These are phyloP conservation scores for Pythium insidiosum DNA, from an alignment of 352 stramenopile species.

Conservation along the genomic window DNA sequence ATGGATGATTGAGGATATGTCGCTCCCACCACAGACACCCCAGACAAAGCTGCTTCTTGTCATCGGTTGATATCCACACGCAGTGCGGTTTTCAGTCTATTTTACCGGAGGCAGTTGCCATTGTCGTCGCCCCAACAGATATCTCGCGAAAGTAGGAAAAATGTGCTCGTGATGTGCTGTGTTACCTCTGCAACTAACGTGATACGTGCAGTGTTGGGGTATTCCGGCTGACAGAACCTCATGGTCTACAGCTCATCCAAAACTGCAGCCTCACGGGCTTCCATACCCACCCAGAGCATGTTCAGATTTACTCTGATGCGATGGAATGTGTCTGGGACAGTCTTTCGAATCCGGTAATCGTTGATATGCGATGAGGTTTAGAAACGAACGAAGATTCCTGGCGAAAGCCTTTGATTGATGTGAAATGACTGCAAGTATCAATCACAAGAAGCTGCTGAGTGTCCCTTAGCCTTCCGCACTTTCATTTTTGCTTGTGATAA, in stretches of 20 bases:
- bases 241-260: slow-evolving; percentile 82
- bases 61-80: slow-evolving; percentile 86
- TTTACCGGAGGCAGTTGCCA: slow-evolving; percentile 81
- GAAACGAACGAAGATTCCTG: too few relatives aligned
- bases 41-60: slow-evolving; percentile 84
- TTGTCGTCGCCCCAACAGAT: slow-evolving; percentile 81
- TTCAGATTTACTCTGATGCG: slow-evolving; percentile 76
- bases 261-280: slow-evolving; percentile 84
- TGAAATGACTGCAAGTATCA: too few relatives aligned
- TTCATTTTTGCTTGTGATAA: too few relatives aligned
- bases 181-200: not conserved
- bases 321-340: slow-evolving; percentile 63
- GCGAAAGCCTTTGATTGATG: too few relatives aligned
- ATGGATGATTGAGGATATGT: too few relatives aligned
- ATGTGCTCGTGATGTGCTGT: not conserved
- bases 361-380: slow-evolving; percentile 69
- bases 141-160: slow-evolving; percentile 39
- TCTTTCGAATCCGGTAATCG: slow-evolving; percentile 23
- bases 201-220: slow-evolving; percentile 62
- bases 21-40: slow-evolving; percentile 65
- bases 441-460: too few relatives aligned
- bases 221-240: slow-evolving; percentile 74
- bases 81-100: slow-evolving; percentile 89
- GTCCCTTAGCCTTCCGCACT: too few relatives aligned
- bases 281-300: slow-evolving; percentile 68